phyloP scores from a whole-genome alignment of 2,329 filamentous ascomycete genomes.

The Paracorniculantispora psalliotae region DNA sequence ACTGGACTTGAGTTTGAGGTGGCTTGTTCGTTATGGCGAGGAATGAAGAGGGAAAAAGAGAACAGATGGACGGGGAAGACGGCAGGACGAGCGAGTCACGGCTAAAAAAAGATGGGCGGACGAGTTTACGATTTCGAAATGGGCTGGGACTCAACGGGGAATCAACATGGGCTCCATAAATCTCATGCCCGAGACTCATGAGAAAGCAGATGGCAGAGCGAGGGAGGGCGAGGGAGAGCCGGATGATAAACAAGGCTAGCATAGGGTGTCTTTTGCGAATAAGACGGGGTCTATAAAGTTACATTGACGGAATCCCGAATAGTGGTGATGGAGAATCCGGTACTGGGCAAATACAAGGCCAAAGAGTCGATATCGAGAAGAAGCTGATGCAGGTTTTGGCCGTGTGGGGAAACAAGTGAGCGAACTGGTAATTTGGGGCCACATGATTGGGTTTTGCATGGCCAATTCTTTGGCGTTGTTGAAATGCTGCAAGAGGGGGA shows the following conservation, averaged over 20 bases:
- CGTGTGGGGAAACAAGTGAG: too few species aligned
- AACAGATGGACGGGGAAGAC: neutral
- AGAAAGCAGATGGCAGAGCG: neutral
- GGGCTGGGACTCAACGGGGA: neutral
- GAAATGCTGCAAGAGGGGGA: neutral
- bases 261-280: neutral
- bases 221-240: neutral
- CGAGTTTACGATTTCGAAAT: neutral
- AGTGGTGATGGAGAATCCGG: neutral
- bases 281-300: neutral
- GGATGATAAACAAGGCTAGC: neutral
- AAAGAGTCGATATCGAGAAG: neutral
- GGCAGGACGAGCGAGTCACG: neutral
- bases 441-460: neutral
- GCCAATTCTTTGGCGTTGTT: neutral
- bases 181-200: neutral
- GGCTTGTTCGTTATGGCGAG: neutral
- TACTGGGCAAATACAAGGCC: neutral
- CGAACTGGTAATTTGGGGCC: neutral
- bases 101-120: neutral
- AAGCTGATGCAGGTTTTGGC: neutral
- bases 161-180: neutral
- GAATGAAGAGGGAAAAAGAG: neutral
- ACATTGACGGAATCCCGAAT: too few species aligned
- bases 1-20: neutral